These are phyloP conservation scores for Hyphopichia khmerensis DNA, from an alignment of 1,139 yeast species.

Conservation along the genomic window DNA sequence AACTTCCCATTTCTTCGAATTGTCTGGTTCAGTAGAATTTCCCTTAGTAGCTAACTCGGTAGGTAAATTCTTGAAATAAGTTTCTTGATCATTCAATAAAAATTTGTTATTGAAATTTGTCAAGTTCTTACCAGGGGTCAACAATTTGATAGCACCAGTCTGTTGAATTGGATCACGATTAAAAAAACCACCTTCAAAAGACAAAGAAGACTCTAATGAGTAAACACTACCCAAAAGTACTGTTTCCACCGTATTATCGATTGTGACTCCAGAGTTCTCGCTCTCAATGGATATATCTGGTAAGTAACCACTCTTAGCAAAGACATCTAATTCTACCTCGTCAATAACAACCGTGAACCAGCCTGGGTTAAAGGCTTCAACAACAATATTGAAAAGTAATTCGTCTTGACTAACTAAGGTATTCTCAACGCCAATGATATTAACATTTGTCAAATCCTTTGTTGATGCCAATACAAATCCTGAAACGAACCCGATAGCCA, in stretches of 20 bases:
- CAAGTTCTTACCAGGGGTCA: conserved; percentile 71
- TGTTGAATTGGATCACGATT: conserved; percentile 56
- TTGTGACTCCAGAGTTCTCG: neutral
- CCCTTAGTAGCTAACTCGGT: conserved; percentile 2
- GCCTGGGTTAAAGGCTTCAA: conserved; percentile 87
- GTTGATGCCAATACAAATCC: conserved; percentile 88
- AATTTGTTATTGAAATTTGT: conserved; percentile 25
- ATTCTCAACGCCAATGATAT: conserved; percentile 60
- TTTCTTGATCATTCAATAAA: neutral
- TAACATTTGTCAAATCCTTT: conserved; percentile 72
- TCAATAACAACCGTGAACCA: conserved; percentile 65
- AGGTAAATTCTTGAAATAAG: neutral
- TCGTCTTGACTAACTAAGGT: conserved; percentile 84
- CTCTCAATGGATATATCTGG: conserved; percentile 14
- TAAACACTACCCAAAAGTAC: conserved; percentile 72
- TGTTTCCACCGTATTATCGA: conserved; percentile 46
- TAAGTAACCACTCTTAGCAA: conserved; percentile 73
- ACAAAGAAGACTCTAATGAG: conserved; percentile 68
- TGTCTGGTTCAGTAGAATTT: conserved; percentile 29
- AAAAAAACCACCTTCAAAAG: conserved; percentile 78
- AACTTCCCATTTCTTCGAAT: conserved; percentile 67
- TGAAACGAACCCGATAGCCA: conserved; percentile 70
- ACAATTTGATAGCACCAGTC: conserved; percentile 66
- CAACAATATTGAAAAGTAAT: conserved; percentile 71
- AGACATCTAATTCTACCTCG: conserved; percentile 77